phyloP scores from a whole-genome alignment of 345 rosid genomes.

The Rhodomyrtus tomentosa region DNA sequence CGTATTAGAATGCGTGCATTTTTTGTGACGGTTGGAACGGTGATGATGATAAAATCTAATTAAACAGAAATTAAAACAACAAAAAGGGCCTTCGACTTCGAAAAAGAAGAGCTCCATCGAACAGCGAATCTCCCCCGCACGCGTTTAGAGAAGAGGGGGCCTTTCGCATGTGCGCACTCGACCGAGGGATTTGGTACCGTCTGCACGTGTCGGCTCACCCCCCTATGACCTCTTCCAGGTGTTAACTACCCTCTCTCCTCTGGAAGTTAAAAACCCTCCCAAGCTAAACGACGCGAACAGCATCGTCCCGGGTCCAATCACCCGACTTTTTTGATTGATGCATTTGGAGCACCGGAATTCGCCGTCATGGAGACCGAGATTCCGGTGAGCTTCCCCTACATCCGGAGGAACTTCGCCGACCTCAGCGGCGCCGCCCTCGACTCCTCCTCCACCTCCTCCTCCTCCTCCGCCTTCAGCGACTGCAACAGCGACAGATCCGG shows the following conservation, averaged over 20 bases:
- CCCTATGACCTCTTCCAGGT: constrained; percentile 7
- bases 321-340: background rate
- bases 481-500: constrained; percentile 98
- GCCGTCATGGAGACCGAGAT: constrained; percentile 32
- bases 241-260: background rate
- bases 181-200: constrained; percentile 2
- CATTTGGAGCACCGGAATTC: background rate
- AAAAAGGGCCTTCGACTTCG: background rate
- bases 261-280: background rate
- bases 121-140: constrained; percentile 19
- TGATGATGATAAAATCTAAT: too few relatives aligned
- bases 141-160: constrained; percentile 17
- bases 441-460: constrained; percentile 22
- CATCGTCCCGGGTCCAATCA: background rate
- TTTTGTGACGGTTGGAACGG: too few relatives aligned
- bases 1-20: too few relatives aligned
- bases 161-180: constrained; percentile 33
- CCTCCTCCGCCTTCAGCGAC: constrained; percentile 85
- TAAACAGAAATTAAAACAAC: background rate
- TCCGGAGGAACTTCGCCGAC: constrained; percentile 32
- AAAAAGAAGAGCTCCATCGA: background rate
- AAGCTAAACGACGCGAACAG: background rate
- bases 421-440: constrained; percentile 21
- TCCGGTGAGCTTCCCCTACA: constrained; percentile 21
- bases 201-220: constrained; percentile 24